Percentiles rank a stretch among this genome's conserved stretches.
phyloP scores from a whole-genome alignment of 1,284 basidiomycete species.

The Albatrellus sp. region DNA sequence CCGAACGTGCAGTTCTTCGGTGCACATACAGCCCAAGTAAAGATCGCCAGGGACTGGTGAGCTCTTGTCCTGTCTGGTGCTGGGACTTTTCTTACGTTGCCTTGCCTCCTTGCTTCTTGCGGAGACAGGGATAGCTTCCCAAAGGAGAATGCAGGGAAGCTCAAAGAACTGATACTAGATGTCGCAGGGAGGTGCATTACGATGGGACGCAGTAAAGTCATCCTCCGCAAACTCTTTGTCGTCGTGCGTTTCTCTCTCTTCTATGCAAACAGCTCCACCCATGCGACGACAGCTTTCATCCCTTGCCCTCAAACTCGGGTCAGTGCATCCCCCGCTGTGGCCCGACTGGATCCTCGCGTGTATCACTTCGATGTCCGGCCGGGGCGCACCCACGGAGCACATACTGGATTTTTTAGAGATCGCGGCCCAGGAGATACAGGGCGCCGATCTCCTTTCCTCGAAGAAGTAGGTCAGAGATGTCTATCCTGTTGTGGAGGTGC shows the following conservation, averaged over 20 bases:
- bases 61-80: background rate
- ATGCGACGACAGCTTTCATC: constrained; percentile 42
- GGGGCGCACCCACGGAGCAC: constrained; percentile 40
- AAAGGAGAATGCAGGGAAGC: constrained; percentile 31
- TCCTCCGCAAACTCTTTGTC: constrained; percentile 77
- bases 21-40: constrained; percentile 82
- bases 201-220: constrained; percentile 46
- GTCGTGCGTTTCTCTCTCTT: constrained; percentile 41
- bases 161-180: constrained; percentile 53
- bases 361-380: constrained; percentile 42
- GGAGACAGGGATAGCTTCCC: constrained; percentile 50
- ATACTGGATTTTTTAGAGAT: constrained; percentile 76
- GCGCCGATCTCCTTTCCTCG: constrained; percentile 62
- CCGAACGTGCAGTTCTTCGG: constrained; percentile 85
- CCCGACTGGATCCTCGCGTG: constrained; percentile 59
- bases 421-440: constrained; percentile 67
- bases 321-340: constrained; percentile 46
- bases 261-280: no score
- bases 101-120: background rate
- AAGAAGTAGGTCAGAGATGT: constrained; percentile 44
- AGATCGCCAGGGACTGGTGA: constrained; percentile 83
- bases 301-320: constrained; percentile 63
- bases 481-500: background rate
- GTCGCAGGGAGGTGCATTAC: constrained; percentile 47
- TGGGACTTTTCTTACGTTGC: background rate